Conservation (phyloP, 208 protist species). For the Crithidia fasciculata region DNA sequence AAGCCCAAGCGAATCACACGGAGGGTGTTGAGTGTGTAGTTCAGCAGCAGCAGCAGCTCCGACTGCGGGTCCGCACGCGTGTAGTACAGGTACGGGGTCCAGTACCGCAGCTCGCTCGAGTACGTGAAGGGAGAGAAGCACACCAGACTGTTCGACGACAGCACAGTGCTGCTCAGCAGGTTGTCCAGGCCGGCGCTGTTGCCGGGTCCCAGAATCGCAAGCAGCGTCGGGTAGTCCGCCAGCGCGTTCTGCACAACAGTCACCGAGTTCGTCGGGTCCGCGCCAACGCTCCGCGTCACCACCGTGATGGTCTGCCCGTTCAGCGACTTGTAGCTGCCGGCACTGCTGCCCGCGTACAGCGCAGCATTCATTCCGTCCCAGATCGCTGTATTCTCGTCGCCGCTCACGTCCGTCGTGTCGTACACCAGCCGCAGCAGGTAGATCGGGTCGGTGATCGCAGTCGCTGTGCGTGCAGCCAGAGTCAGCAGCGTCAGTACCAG, state of each 20-base stretch:
- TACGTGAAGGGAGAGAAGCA: conserved; percentile 32
- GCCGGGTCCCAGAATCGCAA: conserved; percentile 20
- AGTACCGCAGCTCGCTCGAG: conserved; percentile 13
- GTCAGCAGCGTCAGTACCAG: too few species aligned
- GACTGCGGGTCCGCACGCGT: conserved; percentile 46
- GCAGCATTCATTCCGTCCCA: conserved; percentile 27
- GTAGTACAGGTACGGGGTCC: conserved; percentile 40
- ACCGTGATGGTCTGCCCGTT: conserved; percentile 25
- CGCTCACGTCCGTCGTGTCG: background rate
- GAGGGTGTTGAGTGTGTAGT: conserved; percentile 31
- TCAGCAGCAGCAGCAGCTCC: conserved; percentile 41
- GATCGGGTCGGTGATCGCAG: conserved; percentile 3
- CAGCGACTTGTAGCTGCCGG: conserved; percentile 5
- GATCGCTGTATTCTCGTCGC: conserved; percentile 19
- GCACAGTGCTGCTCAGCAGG: background rate
- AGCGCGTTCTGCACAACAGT: conserved; percentile 7
- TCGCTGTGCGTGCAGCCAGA: too few species aligned
- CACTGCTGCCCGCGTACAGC: conserved; percentile 9
- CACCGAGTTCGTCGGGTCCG: conserved; percentile 3
- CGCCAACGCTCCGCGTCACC: background rate
- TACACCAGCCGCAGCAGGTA: conserved; percentile 34
- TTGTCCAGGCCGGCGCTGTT: background rate
- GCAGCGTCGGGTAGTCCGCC: conserved; percentile 9
- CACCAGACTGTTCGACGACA: conserved; percentile 20
- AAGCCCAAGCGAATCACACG: conserved; percentile 45